Percentiles rank a stretch among this genome's conserved stretches.
Conservation (phyloP, 148 eudicot species). For the Simmondsia chinensis region DNA sequence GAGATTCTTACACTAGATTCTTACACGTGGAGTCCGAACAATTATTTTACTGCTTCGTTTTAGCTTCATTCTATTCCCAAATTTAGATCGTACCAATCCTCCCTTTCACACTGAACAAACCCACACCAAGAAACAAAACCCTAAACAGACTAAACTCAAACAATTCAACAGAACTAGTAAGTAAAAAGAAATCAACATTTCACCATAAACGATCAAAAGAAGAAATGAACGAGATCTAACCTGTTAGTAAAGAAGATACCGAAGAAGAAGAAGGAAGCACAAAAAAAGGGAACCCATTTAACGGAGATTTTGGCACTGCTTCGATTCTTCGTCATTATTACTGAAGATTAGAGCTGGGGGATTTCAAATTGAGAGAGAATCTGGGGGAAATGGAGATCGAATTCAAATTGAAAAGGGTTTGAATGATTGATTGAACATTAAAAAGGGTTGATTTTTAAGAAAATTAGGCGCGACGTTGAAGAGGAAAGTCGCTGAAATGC, state of each 20-base stretch:
- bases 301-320: slow-evolving; percentile 48
- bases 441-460: too few relatives aligned
- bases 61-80: too few relatives aligned
- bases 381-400: too few relatives aligned
- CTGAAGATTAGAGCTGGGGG: background rate
- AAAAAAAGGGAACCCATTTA: slow-evolving; percentile 62
- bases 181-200: background rate
- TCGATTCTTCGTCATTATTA: slow-evolving; percentile 42
- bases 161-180: slow-evolving; percentile 7
- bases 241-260: slow-evolving; percentile 83
- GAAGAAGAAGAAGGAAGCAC: slow-evolving; percentile 53
- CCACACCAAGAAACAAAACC: background rate
- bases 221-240: slow-evolving; percentile 14
- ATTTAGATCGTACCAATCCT: too few relatives aligned
- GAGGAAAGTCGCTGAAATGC: too few relatives aligned
- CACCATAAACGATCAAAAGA: slow-evolving; percentile 8
- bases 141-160: background rate
- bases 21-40: too few relatives aligned
- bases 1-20: too few relatives aligned
- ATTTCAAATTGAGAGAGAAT: too few relatives aligned
- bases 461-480: too few relatives aligned
- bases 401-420: too few relatives aligned
- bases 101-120: background rate
- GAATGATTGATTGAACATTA: too few relatives aligned
- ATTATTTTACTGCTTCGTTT: too few relatives aligned